phyloP scores from a whole-genome alignment of 352 stramenopile species.

The Phytophthora palmivora region DNA sequence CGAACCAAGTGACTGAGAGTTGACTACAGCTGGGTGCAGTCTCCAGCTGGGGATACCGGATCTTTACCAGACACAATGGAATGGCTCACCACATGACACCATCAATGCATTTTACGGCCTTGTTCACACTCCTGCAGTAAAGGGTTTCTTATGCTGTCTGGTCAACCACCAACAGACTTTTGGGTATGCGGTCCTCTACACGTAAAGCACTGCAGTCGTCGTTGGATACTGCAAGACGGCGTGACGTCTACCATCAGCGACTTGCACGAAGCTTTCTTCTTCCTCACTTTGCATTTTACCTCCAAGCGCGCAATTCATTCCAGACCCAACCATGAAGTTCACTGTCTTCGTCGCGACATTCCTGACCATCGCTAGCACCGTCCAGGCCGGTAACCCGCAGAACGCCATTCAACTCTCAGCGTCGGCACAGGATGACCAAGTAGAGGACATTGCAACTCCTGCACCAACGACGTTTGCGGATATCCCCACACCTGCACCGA shows the following conservation, averaged over 20 bases:
- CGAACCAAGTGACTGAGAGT: conserved; percentile 24
- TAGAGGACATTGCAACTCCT: conserved; percentile 8
- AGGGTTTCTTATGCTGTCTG: conserved; percentile 34
- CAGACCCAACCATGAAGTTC: conserved; percentile 48
- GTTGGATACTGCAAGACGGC: conserved; percentile 3
- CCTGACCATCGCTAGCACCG: conserved; percentile 30
- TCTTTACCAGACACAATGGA: conserved; percentile 7
- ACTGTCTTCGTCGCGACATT: conserved; percentile 41
- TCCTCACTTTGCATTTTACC: conserved; percentile 41
- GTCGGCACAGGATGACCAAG: conserved; percentile 20
- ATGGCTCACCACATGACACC: conserved; percentile 22
- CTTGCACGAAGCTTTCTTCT: not conserved
- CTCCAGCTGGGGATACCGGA: conserved; percentile 20
- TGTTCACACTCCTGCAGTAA: conserved; percentile 13
- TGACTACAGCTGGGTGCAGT: conserved; percentile 20
- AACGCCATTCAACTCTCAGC: conserved; percentile 21
- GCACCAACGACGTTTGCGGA: conserved; percentile 18
- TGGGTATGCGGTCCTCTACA: conserved; percentile 19
- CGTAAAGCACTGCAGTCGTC: conserved; percentile 11
- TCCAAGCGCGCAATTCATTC: conserved; percentile 21
- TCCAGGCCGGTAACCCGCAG: conserved; percentile 25
- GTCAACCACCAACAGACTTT: conserved; percentile 29
- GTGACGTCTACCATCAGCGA: conserved; percentile 2
- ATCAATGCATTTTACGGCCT: conserved; percentile 22
- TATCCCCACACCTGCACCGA: conserved; percentile 24